These are phyloP conservation scores for Beta lomatogona DNA, from an alignment of 179 eudicot species.

Conservation along the genomic window DNA sequence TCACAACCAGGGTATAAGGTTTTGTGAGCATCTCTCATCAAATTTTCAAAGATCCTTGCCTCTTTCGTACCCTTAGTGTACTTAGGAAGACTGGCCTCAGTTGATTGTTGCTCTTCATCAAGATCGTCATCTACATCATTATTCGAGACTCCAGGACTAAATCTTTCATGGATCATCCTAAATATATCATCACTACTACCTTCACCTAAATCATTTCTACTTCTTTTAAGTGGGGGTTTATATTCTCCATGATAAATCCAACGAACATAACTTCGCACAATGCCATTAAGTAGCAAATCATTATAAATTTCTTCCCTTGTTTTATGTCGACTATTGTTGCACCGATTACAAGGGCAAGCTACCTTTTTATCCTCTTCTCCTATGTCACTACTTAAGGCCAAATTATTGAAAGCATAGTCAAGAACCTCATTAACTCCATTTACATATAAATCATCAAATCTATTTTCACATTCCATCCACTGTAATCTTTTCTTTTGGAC, in stretches of 20 bases:
- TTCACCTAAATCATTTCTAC: background rate
- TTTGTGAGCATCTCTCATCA: background rate
- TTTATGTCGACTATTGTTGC: constrained; percentile 17
- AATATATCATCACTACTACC: background rate
- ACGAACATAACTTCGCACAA: background rate
- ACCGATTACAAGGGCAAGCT: constrained; percentile 1
- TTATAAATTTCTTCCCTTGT: constrained; percentile 11
- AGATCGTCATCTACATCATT: background rate
- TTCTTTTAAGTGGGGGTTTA: background rate
- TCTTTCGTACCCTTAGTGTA: background rate
- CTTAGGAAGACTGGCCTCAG: background rate
- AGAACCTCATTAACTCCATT: background rate
- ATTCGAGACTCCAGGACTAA: background rate
- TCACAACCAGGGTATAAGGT: background rate
- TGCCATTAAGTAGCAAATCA: constrained; percentile 8
- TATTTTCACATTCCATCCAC: constrained; percentile 8
- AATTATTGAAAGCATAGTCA: background rate
- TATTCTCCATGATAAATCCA: constrained; percentile 21
- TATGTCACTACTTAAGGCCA: background rate
- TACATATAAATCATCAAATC: background rate
- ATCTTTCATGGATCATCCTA: constrained; percentile 7
- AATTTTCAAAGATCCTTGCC: background rate
- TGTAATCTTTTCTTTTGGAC: background rate
- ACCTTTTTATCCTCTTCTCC: constrained; percentile 8
- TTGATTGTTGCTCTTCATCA: background rate